phyloP scores from a whole-genome alignment of 495 filamentous ascomycete species.

The Neurospora sublineolata region DNA sequence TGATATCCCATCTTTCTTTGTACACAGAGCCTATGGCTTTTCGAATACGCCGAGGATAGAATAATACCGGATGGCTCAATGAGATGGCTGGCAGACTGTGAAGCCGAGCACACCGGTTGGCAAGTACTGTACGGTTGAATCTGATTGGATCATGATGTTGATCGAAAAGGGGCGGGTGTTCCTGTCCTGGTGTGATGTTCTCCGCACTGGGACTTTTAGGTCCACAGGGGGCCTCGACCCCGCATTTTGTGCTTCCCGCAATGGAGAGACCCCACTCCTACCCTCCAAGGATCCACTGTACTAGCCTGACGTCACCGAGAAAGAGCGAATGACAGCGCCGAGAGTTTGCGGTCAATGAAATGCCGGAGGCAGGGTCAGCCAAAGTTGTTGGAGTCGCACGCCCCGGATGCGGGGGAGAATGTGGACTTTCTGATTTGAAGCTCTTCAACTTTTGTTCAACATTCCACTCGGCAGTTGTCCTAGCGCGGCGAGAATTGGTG shows the following conservation, averaged over 20 bases:
- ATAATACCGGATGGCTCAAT: not conserved
- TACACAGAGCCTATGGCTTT: not conserved
- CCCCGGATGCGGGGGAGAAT: constrained; percentile 9
- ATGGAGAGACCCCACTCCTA: not conserved
- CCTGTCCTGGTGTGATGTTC: not conserved
- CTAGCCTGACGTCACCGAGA: constrained; percentile 11
- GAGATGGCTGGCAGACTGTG: not conserved
- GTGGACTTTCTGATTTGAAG: not conserved
- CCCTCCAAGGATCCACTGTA: not conserved
- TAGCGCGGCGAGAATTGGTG: not conserved
- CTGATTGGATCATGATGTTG: too few relatives aligned
- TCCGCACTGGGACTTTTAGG: not conserved
- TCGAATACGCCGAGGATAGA: not conserved
- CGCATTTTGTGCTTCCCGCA: not conserved
- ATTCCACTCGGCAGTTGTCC: not conserved
- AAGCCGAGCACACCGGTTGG: not conserved
- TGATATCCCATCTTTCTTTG: not conserved
- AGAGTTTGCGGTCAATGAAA: constrained; percentile 2
- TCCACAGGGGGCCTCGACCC: not conserved
- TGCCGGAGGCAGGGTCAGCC: constrained; percentile 2
- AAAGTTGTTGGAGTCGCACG: not conserved
- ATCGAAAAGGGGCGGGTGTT: not conserved
- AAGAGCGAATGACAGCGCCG: constrained; percentile 3
- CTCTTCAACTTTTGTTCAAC: not conserved
- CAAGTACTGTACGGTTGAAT: not conserved